Base-by-base conservation (phyloP, 768 basidiomycete genomes). In the Lentinus brumalis region DNA sequence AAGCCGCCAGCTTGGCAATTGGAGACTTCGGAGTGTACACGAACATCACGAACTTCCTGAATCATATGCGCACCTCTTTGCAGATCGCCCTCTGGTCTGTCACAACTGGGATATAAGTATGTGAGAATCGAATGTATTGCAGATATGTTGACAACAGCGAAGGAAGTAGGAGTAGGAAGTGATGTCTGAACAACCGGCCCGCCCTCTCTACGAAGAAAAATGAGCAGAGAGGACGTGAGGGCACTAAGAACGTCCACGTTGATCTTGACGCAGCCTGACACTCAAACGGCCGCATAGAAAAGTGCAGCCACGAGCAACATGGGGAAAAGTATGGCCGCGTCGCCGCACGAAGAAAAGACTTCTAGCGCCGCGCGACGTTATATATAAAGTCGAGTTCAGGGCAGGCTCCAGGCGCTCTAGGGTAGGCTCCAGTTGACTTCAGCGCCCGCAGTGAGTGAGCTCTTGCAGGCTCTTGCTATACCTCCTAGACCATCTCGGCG, bases 241-340 rank as follows among this genome's bases (percentile, higher is more conserved):
- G 91, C 91, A 53, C 89, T 92, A 67, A 91, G 91, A 92, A 35
- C 81, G 88, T 87, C 86, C 89, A 74, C 62, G 65, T 89, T 77
- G 61, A 66, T 92, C 89, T 81, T 78, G 78, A 79, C 91, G 88
- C 88, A 82, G 81, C 87, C 80, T 91, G 91, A 92, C 91, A 91
- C 91, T 92, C 91, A 73, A 91, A 92, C 89, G 74, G 80, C 87
- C 81, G 84, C 87, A 79, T 89, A 71, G 52, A 53, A 59, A 57
- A 60, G 47, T 73, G 81, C 86, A 78, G 83, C 80, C 79, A 89
- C 87, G 91, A 92, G 91, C 91, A 92, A 92, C 91, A 89, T 84
- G 84, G 90, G 91, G 87, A 88, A 89, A 76, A 71, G 73, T 66
- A 80, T 83, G 81, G 84, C 85, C 86, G 87, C 86, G 91, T 80